Percentiles rank a stretch among this genome's conserved stretches.
These are phyloP conservation scores for Mycena leptocephala DNA, from an alignment of 768 basidiomycete species.

Conservation along the genomic window DNA sequence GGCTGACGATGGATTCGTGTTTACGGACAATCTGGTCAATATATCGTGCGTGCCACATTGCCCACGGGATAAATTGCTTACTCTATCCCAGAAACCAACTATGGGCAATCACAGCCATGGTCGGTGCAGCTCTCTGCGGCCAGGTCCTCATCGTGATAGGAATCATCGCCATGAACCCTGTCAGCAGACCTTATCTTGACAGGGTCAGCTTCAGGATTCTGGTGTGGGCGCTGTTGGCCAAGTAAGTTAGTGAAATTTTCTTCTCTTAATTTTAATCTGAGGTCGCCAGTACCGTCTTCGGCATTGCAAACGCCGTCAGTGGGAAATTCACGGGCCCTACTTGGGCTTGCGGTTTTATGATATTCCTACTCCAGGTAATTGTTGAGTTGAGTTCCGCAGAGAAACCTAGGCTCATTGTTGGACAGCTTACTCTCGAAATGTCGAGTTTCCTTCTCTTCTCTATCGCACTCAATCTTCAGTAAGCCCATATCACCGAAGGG, in stretches of 20 bases:
- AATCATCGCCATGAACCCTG: constrained; percentile 24
- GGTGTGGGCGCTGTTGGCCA: constrained; percentile 35
- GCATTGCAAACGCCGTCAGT: constrained; percentile 35
- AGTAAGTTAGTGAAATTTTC: constrained; percentile 24
- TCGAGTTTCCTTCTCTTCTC: too few relatives aligned
- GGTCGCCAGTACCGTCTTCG: constrained; percentile 35
- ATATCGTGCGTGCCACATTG: constrained; percentile 9
- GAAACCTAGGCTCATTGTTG: not conserved
- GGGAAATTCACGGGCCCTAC: constrained; percentile 26
- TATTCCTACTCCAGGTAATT: constrained; percentile 33
- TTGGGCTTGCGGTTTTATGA: constrained; percentile 35
- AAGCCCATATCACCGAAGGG: not conserved
- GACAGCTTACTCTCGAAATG: constrained; percentile 32
- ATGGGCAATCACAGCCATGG: constrained; percentile 2
- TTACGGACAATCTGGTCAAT: constrained; percentile 1
- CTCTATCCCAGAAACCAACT: not conserved
- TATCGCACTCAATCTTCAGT: constrained; percentile 42
- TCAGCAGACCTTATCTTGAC: constrained; percentile 30
- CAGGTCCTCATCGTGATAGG: constrained; percentile 32
- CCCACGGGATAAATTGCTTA: not conserved
- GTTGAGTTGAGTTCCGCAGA: not conserved
- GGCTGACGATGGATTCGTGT: constrained; percentile 17
- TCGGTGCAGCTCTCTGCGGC: constrained; percentile 38
- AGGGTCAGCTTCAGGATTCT: constrained; percentile 41
- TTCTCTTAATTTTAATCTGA: not conserved